Percentiles rank a stretch among this genome's conserved stretches.
These are phyloP conservation scores for Metahyphopichia silvanorum DNA, from an alignment of 805 yeast genomes.

Conservation along the genomic window DNA sequence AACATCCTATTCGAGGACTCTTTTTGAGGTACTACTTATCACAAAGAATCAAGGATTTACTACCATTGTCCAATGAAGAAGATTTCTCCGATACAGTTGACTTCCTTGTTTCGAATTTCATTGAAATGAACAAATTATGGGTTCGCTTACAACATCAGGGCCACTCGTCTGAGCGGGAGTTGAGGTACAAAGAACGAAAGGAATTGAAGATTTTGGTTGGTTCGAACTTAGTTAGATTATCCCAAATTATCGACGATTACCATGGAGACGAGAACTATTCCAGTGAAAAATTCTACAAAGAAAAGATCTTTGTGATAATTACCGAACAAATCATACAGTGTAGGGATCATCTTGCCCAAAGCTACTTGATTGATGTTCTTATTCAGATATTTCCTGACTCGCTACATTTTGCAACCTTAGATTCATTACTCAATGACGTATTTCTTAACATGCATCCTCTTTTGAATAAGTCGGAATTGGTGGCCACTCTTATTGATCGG, in stretches of 20 bases:
- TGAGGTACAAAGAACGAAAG: conserved; percentile 74
- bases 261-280: conserved; percentile 20
- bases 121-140: conserved; percentile 98
- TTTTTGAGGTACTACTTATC: conserved; percentile 86
- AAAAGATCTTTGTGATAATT: conserved; percentile 68
- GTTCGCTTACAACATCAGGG: conserved; percentile 96
- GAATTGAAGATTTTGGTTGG: conserved; percentile 92
- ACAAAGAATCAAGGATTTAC: conserved; percentile 71
- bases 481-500: conserved; percentile 70
- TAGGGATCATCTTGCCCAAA: conserved; percentile 88
- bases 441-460: conserved; percentile 65
- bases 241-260: conserved; percentile 79
- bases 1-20: conserved; percentile 89
- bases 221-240: conserved; percentile 81
- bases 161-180: conserved; percentile 73
- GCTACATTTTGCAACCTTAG: conserved; percentile 76
- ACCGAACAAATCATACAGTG: conserved; percentile 92
- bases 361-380: conserved; percentile 83
- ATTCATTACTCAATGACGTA: conserved; percentile 56
- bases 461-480: conserved; percentile 63
- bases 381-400: conserved; percentile 94
- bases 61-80: conserved; percentile 39
- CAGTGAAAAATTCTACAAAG: conserved; percentile 32
- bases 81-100: conserved; percentile 67
- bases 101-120: conserved; percentile 80